These are phyloP conservation scores for Anthostomella pinea DNA, from an alignment of 2,329 filamentous ascomycete species.

Conservation along the genomic window DNA sequence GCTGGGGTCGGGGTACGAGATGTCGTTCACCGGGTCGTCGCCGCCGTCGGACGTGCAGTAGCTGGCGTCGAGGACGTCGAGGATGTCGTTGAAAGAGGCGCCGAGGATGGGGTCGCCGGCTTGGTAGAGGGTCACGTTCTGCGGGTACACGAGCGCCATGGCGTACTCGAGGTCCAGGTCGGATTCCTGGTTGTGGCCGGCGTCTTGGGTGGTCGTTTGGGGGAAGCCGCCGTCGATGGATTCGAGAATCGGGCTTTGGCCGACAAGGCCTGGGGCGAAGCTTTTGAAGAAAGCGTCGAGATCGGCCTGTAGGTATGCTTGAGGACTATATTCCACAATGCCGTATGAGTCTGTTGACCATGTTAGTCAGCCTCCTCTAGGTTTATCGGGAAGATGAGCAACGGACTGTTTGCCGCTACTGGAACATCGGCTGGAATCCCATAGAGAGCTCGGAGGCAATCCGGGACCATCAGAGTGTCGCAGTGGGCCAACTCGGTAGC, in stretches of 20 bases:
- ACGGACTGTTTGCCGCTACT: too few species aligned
- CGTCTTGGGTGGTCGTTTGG: not conserved
- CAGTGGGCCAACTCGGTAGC: conserved; percentile 3
- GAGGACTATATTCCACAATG: conserved; percentile 8
- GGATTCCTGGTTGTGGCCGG: conserved; percentile 43
- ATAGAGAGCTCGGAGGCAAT: conserved; percentile 11
- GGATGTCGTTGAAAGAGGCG: conserved; percentile 41
- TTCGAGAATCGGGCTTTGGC: conserved; percentile 8
- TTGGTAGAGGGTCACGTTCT: conserved; percentile 49
- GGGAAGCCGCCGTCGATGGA: conserved; percentile 10
- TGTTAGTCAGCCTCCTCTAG: too few species aligned
- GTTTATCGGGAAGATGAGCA: too few species aligned
- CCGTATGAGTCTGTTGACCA: too few species aligned
- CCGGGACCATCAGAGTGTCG: conserved; percentile 4
- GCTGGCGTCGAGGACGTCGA: conserved; percentile 10
- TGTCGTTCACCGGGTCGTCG: conserved; percentile 6
- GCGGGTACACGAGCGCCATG: conserved; percentile 51
- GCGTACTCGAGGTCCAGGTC: conserved; percentile 54
- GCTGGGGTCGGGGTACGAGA: conserved; percentile 38
- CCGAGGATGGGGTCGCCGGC: conserved; percentile 35
- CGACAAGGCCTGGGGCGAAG: too few species aligned
- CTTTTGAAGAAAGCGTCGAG: conserved; percentile 9
- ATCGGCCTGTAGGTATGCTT: conserved; percentile 8
- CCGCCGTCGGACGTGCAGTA: conserved; percentile 13
- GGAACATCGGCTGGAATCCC: too few species aligned